These are phyloP conservation scores for Exophiala sp. DNA, from an alignment of 2,329 filamentous ascomycete species.

Conservation along the genomic window DNA sequence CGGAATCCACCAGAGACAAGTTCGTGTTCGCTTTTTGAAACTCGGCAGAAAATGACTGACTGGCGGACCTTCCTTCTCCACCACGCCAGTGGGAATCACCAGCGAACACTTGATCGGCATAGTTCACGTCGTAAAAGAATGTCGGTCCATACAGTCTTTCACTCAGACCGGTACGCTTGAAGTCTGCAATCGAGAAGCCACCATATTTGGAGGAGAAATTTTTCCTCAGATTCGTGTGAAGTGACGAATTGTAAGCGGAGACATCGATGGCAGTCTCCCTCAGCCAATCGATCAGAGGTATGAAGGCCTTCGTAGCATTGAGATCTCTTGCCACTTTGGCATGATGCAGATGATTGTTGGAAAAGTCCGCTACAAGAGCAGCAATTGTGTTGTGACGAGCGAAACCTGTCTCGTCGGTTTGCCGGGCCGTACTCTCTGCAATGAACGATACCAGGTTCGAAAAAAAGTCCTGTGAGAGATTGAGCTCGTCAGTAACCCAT, in stretches of 20 bases:
- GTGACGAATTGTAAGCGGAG: conserved; percentile 78
- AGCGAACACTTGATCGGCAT: conserved; percentile 71
- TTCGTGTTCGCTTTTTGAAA: conserved; percentile 86
- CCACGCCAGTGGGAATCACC: conserved; percentile 83
- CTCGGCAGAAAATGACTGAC: conserved; percentile 64
- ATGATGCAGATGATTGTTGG: conserved; percentile 87
- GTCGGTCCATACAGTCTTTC: conserved; percentile 65
- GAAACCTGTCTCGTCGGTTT: conserved; percentile 43
- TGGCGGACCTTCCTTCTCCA: not conserved
- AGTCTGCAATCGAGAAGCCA: conserved; percentile 68
- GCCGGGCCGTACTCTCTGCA: conserved; percentile 54
- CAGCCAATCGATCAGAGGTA: conserved; percentile 75
- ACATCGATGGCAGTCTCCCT: conserved; percentile 72
- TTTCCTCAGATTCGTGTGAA: conserved; percentile 78
- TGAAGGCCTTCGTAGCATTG: conserved; percentile 65
- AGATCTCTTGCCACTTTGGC: conserved; percentile 71
- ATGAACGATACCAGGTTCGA: conserved; percentile 69
- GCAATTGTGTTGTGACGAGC: conserved; percentile 68
- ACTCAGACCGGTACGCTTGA: conserved; percentile 71
- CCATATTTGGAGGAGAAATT: conserved; percentile 79
- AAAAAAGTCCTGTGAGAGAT: conserved; percentile 71
- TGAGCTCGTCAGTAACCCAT: conserved; percentile 80
- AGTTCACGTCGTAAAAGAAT: conserved; percentile 79
- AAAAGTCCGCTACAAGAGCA: conserved; percentile 78
- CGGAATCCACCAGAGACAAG: conserved; percentile 84